These are phyloP conservation scores for Candida methanosorbosa DNA, from an alignment of 805 yeast genomes.

Conservation along the genomic window DNA sequence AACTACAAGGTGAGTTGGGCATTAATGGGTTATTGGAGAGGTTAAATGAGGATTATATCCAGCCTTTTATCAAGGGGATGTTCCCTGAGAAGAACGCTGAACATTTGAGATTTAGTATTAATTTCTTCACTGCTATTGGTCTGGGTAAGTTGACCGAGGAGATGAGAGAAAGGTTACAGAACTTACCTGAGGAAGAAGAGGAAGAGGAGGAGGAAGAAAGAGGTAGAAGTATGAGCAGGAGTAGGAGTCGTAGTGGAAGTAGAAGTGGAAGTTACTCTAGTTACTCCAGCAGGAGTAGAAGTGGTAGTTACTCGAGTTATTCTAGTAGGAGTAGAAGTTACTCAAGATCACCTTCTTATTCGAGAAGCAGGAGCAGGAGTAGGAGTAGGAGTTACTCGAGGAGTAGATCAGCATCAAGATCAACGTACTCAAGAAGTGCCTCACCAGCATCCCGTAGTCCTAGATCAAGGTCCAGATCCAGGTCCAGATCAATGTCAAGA, in stretches of 20 bases:
- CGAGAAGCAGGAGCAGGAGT: conserved; percentile 6
- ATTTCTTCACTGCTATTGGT: conserved; percentile 89
- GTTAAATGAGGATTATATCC: conserved; percentile 43
- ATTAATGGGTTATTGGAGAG: conserved; percentile 37
- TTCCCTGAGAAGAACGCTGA: conserved; percentile 54
- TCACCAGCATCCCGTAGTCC: conserved; percentile 1
- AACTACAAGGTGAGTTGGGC: conserved; percentile 73
- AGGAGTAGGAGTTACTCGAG: background rate
- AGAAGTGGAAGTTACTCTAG: conserved; percentile 7
- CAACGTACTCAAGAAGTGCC: conserved; percentile 5
- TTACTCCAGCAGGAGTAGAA: conserved; percentile 6
- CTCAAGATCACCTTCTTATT: conserved; percentile 8
- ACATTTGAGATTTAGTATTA: conserved; percentile 67
- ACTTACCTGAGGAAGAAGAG: conserved; percentile 15
- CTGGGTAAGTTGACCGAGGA: conserved; percentile 75
- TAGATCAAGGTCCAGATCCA: conserved; percentile 13
- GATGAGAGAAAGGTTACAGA: conserved; percentile 46
- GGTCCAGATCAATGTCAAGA: conserved; percentile 9
- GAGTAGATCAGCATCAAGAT: conserved; percentile 1
- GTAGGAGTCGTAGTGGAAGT: conserved; percentile 6
- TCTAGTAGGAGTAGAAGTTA: conserved; percentile 10
- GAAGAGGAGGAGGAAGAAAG: conserved; percentile 6
- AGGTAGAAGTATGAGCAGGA: conserved; percentile 2
- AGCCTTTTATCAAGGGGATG: conserved; percentile 42
- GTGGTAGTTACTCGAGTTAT: conserved; percentile 1